phyloP scores from a whole-genome alignment of 176 grass and related monocot species.

The Oropetium thomaeum region DNA sequence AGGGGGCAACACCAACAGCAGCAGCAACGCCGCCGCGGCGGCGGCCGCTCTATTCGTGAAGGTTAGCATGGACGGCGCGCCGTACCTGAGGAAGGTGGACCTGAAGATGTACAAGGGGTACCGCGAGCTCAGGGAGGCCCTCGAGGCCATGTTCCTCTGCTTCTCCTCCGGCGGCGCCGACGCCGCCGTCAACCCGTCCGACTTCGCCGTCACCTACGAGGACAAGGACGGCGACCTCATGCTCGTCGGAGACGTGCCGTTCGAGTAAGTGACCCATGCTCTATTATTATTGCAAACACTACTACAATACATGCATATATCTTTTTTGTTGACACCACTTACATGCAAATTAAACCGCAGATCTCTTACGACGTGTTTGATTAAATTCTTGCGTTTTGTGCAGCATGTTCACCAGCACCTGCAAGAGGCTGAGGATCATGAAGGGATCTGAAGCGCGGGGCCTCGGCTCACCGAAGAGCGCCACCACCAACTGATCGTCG shows the following conservation, averaged over 20 bases:
- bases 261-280: conserved; percentile 88
- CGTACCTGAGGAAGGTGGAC: conserved; percentile 84
- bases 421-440: conserved; percentile 97
- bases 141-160: conserved; percentile 79
- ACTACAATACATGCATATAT: no score
- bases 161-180: conserved; percentile 50
- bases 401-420: conserved; percentile 86
- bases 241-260: conserved; percentile 87
- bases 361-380: no score
- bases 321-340: background rate
- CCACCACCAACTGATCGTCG: no score
- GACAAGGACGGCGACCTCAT: conserved; percentile 89
- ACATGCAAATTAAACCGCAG: background rate
- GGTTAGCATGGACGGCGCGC: conserved; percentile 93
- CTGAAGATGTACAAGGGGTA: conserved; percentile 77
- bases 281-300: no score
- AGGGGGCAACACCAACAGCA: no score
- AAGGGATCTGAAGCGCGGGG: conserved; percentile 81
- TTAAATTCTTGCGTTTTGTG: background rate
- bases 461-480: conserved; percentile 22
- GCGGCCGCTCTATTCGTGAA: conserved; percentile 52
- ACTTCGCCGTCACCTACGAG: conserved; percentile 73
- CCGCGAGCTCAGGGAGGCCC: conserved; percentile 76
- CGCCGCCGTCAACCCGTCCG: conserved; percentile 31
- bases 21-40: background rate